phyloP scores from a whole-genome alignment of 2,329 filamentous ascomycete species.

The Aspergillus novofumigatus region DNA sequence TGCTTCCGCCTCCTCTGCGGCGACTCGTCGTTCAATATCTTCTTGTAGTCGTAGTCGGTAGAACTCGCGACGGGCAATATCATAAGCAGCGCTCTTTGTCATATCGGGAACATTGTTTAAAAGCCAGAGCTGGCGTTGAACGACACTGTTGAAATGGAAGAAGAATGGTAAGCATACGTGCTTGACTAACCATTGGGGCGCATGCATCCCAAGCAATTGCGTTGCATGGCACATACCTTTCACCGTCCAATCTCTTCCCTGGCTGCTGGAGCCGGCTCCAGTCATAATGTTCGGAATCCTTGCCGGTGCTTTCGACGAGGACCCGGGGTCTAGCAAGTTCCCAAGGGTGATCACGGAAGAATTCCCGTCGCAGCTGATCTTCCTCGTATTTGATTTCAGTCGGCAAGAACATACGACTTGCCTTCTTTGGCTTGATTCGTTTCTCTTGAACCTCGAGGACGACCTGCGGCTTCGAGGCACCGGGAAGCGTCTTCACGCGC shows the following conservation, averaged over 20 bases:
- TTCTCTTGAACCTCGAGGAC: slow-evolving; percentile 34
- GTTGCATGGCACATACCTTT: slow-evolving; percentile 58
- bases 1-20: slow-evolving; percentile 79
- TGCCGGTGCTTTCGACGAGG: slow-evolving; percentile 79
- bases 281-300: slow-evolving; percentile 69
- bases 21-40: slow-evolving; percentile 77
- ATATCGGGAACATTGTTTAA: slow-evolving; percentile 61
- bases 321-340: slow-evolving; percentile 85
- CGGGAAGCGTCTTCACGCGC: slow-evolving; percentile 31
- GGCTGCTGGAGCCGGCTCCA: slow-evolving; percentile 76
- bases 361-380: slow-evolving; percentile 72
- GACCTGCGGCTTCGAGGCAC: slow-evolving; percentile 28
- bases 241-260: slow-evolving; percentile 73
- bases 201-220: neutral
- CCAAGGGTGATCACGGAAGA: slow-evolving; percentile 96
- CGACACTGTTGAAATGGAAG: slow-evolving; percentile 58
- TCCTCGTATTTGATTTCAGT: slow-evolving; percentile 75
- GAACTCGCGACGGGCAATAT: slow-evolving; percentile 82
- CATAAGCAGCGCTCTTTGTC: slow-evolving; percentile 70
- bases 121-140: slow-evolving; percentile 86
- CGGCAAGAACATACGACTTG: slow-evolving; percentile 76
- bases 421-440: slow-evolving; percentile 53
- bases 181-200: neutral
- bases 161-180: slow-evolving; percentile 9
- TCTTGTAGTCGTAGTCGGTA: slow-evolving; percentile 78